These are phyloP conservation scores for Coccinonectria pachysandricola DNA, from an alignment of 2,329 filamentous ascomycete species.

Conservation along the genomic window DNA sequence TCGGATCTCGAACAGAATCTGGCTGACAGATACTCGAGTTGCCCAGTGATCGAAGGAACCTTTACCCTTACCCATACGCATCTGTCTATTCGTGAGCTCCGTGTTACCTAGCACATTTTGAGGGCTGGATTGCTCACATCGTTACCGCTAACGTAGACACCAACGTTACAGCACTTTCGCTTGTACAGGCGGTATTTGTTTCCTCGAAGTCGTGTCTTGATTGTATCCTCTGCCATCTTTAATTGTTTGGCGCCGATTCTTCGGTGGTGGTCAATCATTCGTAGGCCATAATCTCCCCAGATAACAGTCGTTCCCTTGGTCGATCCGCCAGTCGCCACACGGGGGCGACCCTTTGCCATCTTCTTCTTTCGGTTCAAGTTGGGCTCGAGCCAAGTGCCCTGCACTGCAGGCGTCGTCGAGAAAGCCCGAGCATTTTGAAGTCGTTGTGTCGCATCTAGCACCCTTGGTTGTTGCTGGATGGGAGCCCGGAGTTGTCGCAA, in stretches of 20 bases:
- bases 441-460: conserved; percentile 22
- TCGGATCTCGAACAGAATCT: conserved; percentile 86
- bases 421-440: conserved; percentile 52
- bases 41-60: conserved; percentile 97
- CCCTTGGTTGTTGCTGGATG: conserved; percentile 18
- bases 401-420: conserved; percentile 52
- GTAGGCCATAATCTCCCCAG: conserved; percentile 91
- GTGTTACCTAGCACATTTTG: conserved; percentile 2
- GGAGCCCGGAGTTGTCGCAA: conserved; percentile 28
- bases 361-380: conserved; percentile 65
- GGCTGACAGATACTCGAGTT: conserved; percentile 76
- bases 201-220: conserved; percentile 77
- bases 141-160: conserved; percentile 91
- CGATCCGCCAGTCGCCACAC: conserved; percentile 83
- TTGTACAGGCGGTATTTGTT: conserved; percentile 91
- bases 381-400: conserved; percentile 74
- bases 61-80: conserved; percentile 99
- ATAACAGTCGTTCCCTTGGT: conserved; percentile 88
- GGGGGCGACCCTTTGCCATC: conserved; percentile 83
- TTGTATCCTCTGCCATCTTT: conserved; percentile 87
- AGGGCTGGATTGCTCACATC: conserved; percentile 45
- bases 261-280: conserved; percentile 88
- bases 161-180: conserved; percentile 82
- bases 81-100: conserved; percentile 32
- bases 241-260: conserved; percentile 79